A percentile compares a stretch with the other conserved stretches of the same genome.
Evolutionary conservation across 139 green algal species (phyloP).

Genomic region (Coelastrella sp.): DNA sequence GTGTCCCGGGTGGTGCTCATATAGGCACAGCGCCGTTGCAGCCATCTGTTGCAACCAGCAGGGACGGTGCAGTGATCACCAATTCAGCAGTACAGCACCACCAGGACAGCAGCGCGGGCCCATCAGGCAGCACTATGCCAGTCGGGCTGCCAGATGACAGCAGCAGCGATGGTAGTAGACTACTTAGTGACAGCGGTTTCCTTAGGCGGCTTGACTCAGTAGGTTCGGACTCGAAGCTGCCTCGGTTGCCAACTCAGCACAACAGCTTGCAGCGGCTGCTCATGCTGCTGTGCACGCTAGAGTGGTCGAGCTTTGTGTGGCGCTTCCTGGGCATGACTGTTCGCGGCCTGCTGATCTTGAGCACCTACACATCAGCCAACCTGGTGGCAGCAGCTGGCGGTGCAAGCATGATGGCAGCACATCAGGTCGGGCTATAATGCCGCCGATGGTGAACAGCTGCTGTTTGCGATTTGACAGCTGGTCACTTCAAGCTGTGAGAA

Average conservation of each 20-base stretch:
- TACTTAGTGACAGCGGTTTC: background rate
- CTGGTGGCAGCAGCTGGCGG: constrained; percentile 44
- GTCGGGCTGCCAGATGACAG: background rate
- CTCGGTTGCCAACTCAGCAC: background rate
- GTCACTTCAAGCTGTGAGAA: background rate
- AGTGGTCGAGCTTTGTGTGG: constrained; percentile 45
- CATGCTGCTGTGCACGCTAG: constrained; percentile 34
- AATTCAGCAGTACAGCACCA: background rate
- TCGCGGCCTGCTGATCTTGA: constrained; percentile 52
- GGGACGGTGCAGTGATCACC: too few species aligned
- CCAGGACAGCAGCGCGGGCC: too few species aligned
- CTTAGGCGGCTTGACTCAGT: constrained; percentile 14
- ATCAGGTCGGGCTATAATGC: constrained; percentile 34
- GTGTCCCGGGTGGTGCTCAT: too few species aligned
- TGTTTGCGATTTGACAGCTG: background rate
- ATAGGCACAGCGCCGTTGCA: too few species aligned
- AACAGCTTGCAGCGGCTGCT: constrained; percentile 6
- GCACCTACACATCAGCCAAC: constrained; percentile 50
- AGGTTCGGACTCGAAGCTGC: constrained; percentile 41
- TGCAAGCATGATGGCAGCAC: constrained; percentile 48
- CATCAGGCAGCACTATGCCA: too few species aligned
- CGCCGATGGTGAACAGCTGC: background rate
- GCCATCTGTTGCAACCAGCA: too few species aligned
- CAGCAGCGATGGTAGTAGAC: background rate
- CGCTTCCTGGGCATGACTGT: constrained; percentile 33